These are phyloP conservation scores for Friedmanniomyces simplex DNA, from an alignment of 495 filamentous ascomycete species.

Conservation along the genomic window DNA sequence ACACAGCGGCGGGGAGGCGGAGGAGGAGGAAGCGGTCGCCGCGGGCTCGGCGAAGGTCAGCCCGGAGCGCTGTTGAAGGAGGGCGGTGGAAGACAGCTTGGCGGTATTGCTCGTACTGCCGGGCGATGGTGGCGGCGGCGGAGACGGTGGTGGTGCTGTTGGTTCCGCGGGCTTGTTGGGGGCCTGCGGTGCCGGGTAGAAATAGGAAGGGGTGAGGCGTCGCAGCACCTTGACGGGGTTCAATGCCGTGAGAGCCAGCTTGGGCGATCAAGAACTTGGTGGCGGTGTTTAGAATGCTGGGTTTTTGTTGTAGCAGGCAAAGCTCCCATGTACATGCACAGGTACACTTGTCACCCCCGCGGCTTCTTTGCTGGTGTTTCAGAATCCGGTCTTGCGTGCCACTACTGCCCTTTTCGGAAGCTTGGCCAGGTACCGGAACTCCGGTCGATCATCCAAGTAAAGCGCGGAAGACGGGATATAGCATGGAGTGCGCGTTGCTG, in stretches of 20 bases:
- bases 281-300: not conserved
- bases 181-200: constrained; percentile 2
- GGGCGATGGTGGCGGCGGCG: not conserved
- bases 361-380: not conserved
- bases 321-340: not conserved
- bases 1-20: not conserved
- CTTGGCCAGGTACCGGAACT: not conserved
- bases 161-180: not conserved
- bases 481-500: not conserved
- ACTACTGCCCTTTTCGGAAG: too few relatives aligned
- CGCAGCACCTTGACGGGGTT: constrained; percentile 13
- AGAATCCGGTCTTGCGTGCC: not conserved
- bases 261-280: not conserved
- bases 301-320: not conserved
- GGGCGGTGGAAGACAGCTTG: constrained; percentile 17
- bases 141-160: not conserved
- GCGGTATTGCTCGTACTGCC: constrained; percentile 10
- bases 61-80: constrained; percentile 3
- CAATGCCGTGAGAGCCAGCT: constrained; percentile 5
- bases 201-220: constrained; percentile 10
- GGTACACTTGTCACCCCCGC: not conserved
- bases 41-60: constrained; percentile 20
- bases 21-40: not conserved
- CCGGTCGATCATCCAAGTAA: not conserved
- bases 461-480: not conserved